phyloP scores from a whole-genome alignment of 257 asterid species.

The Solanum etuberosum region DNA sequence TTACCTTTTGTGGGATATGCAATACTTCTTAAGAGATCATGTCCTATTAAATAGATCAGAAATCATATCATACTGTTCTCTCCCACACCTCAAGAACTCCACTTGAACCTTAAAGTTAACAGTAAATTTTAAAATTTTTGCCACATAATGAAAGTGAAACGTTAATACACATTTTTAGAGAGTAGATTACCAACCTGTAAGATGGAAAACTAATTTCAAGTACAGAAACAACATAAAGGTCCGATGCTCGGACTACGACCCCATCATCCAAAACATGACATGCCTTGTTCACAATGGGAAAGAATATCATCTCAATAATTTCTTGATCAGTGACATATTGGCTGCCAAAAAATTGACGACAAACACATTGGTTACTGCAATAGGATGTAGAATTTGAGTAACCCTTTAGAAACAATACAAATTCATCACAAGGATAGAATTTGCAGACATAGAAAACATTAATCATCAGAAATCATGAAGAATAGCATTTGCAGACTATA shows the following conservation, averaged over 20 bases:
- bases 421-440: too few relatives aligned
- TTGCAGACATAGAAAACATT: neutral
- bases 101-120: too few relatives aligned
- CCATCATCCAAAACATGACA: conserved; percentile 89
- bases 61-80: too few relatives aligned
- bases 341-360: conserved; percentile 39
- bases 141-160: too few relatives aligned
- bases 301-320: conserved; percentile 79
- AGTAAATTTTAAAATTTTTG: too few relatives aligned
- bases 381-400: neutral
- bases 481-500: too few relatives aligned
- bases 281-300: conserved; percentile 91
- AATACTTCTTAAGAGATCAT: too few relatives aligned
- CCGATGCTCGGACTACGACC: conserved; percentile 79
- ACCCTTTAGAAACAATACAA: neutral
- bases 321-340: conserved; percentile 75
- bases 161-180: too few relatives aligned
- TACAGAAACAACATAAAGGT: conserved; percentile 78
- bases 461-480: neutral
- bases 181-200: conserved; percentile 50
- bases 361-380: neutral
- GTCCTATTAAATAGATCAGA: too few relatives aligned
- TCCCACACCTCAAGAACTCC: too few relatives aligned
- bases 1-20: too few relatives aligned
- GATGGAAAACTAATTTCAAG: conserved; percentile 98